Evolutionary conservation across 495 filamentous ascomycete genomes (phyloP).

Genomic region (Terfezia boudieri): DNA sequence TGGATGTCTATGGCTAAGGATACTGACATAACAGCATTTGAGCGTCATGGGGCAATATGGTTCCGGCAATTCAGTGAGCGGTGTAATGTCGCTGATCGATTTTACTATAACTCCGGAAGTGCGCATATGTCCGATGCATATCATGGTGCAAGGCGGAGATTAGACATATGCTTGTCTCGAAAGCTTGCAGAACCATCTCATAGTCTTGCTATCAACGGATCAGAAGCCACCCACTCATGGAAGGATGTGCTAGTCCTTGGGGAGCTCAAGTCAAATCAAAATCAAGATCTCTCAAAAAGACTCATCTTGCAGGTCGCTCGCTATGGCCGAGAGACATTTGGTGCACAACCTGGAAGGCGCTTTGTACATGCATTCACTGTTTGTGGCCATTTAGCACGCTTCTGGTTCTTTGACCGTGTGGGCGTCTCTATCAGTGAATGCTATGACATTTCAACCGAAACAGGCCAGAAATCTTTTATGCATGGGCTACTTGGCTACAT

Average conservation of each 20-base stretch:
- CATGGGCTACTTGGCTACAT: neutral
- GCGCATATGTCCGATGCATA: too few relatives aligned
- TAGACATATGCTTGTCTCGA: too few relatives aligned
- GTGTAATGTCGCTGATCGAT: too few relatives aligned
- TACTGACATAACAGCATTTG: too few relatives aligned
- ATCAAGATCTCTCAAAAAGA: neutral
- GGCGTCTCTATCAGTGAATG: neutral
- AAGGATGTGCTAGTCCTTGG: neutral
- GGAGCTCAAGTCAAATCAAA: neutral
- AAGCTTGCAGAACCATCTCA: too few relatives aligned
- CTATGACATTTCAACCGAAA: neutral
- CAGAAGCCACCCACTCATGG: neutral
- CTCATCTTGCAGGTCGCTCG: neutral
- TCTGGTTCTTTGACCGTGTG: neutral
- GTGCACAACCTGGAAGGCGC: neutral
- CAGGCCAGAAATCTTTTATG: neutral
- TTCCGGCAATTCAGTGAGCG: too few relatives aligned
- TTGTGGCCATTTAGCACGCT: neutral
- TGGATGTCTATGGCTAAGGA: too few relatives aligned
- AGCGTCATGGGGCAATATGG: too few relatives aligned
- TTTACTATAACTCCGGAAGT: too few relatives aligned
- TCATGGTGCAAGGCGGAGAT: too few relatives aligned
- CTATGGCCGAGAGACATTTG: neutral
- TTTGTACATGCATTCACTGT: neutral
- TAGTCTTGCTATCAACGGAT: too few relatives aligned